Evolutionary conservation across 2,329 filamentous ascomycete genomes (phyloP).

Genomic region (Fusarium sp.): DNA sequence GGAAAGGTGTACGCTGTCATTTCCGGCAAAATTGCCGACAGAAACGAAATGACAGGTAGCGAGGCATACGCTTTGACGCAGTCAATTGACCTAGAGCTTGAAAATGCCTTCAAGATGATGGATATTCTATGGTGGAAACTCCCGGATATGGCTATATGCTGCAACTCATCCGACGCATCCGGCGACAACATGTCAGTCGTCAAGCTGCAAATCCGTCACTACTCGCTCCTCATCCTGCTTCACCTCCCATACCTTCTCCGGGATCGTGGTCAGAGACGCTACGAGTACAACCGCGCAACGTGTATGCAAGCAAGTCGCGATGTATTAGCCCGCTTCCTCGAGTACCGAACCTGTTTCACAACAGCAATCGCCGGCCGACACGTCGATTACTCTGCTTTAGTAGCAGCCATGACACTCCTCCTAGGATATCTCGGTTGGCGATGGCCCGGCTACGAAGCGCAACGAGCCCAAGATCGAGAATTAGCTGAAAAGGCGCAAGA

Average conservation of each 20-base stretch:
- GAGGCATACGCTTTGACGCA: slow-evolving; percentile 56
- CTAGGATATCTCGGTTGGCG: slow-evolving; percentile 61
- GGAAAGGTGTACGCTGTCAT: slow-evolving; percentile 59
- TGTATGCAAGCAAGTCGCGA: slow-evolving; percentile 64
- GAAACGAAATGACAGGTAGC: slow-evolving; percentile 55
- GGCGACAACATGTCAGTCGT: slow-evolving; percentile 47
- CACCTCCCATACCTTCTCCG: slow-evolving; percentile 68
- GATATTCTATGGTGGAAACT: slow-evolving; percentile 62
- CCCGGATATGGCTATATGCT: slow-evolving; percentile 43
- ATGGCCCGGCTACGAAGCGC: slow-evolving; percentile 43
- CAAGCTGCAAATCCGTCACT: slow-evolving; percentile 64
- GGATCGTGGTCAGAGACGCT: slow-evolving; percentile 56
- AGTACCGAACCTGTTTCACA: slow-evolving; percentile 53
- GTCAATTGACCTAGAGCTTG: slow-evolving; percentile 62
- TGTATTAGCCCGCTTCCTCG: slow-evolving; percentile 61
- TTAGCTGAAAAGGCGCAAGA: slow-evolving; percentile 53
- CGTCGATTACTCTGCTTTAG: slow-evolving; percentile 64
- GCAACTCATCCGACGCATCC: slow-evolving; percentile 31
- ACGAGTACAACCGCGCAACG: slow-evolving; percentile 58
- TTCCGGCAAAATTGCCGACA: slow-evolving; percentile 60
- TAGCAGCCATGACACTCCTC: slow-evolving; percentile 64
- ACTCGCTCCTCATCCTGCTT: slow-evolving; percentile 63
- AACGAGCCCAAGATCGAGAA: slow-evolving; percentile 48
- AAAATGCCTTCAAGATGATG: slow-evolving; percentile 56
- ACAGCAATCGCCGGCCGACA: slow-evolving; percentile 52